A percentile compares a stretch with the other conserved stretches of the same genome.
Conservation (phyloP, 768 basidiomycete genomes). For the Sporobolomyces roseus region DNA sequence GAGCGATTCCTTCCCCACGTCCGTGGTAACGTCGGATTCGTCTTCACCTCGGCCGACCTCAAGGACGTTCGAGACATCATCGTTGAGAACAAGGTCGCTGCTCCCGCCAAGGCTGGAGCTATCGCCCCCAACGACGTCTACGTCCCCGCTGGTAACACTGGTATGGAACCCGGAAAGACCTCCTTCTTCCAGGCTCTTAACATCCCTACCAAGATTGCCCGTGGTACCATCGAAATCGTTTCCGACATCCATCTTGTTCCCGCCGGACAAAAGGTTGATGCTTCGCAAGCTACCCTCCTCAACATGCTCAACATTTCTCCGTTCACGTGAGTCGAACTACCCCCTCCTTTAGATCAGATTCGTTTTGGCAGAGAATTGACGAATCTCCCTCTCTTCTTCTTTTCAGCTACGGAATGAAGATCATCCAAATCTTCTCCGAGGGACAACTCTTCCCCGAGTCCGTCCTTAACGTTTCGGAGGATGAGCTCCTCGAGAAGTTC, state of each 20-base stretch:
- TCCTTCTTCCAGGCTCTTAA: constrained; percentile 99
- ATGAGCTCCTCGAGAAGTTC: constrained; percentile 87
- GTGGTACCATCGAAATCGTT: constrained; percentile 99
- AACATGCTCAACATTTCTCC: constrained; percentile 98
- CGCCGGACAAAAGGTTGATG: constrained; percentile 86
- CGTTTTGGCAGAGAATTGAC: no score
- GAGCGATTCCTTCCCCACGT: constrained; percentile 94
- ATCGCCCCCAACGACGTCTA: constrained; percentile 85
- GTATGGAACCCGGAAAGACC: constrained; percentile 99
- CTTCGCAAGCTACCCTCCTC: constrained; percentile 93
- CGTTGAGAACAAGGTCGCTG: constrained; percentile 93
- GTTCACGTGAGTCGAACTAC: constrained; percentile 29
- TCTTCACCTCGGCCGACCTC: constrained; percentile 87
- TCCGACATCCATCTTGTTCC: constrained; percentile 91
- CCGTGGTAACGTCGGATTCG: constrained; percentile 98
- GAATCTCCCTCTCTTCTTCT: no score
- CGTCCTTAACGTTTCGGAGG: constrained; percentile 89
- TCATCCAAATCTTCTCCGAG: constrained; percentile 90
- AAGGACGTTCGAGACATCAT: constrained; percentile 93
- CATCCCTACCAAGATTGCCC: constrained; percentile 99
- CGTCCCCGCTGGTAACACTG: constrained; percentile 94
- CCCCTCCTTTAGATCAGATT: no score
- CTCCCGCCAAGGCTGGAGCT: constrained; percentile 97
- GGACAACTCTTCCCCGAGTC: constrained; percentile 85
- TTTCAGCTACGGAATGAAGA: constrained; percentile 94